These are phyloP conservation scores for Malassezia sympodialis DNA, from an alignment of 1,284 basidiomycete genomes.

Conservation along the genomic window DNA sequence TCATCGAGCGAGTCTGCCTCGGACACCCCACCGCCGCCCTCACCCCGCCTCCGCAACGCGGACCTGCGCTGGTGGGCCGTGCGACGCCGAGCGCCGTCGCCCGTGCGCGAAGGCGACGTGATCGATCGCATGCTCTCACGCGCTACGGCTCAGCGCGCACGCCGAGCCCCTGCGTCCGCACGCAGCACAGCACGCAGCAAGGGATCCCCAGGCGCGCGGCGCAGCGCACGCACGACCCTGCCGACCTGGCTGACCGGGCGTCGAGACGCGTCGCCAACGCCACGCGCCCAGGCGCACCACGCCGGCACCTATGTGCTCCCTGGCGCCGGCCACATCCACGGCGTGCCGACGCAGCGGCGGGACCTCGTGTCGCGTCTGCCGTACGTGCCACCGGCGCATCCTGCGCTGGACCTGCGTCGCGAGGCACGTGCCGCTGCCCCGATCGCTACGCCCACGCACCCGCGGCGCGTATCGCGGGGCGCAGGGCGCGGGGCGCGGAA, in stretches of 20 bases:
- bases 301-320: background rate
- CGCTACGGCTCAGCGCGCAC: slow-evolving; percentile 12
- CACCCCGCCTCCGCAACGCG: slow-evolving; percentile 1
- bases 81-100: background rate
- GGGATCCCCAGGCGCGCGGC: background rate
- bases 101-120: slow-evolving; percentile 17
- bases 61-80: slow-evolving; percentile 16
- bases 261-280: background rate
- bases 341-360: slow-evolving; percentile 10
- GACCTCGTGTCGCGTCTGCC: slow-evolving; percentile 10
- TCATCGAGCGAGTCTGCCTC: slow-evolving; percentile 12
- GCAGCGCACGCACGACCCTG: background rate
- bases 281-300: background rate
- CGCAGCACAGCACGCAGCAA: background rate
- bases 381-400: background rate
- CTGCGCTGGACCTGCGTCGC: background rate
- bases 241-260: background rate
- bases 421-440: background rate
- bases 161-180: background rate
- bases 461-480: background rate
- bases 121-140: slow-evolving; percentile 40
- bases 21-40: background rate
- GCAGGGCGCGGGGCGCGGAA: background rate
- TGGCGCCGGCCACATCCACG: background rate
- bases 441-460: background rate